Conservation (phyloP, 192 early-diverging fungal genomes). For the Cladochytrium replicatum region DNA sequence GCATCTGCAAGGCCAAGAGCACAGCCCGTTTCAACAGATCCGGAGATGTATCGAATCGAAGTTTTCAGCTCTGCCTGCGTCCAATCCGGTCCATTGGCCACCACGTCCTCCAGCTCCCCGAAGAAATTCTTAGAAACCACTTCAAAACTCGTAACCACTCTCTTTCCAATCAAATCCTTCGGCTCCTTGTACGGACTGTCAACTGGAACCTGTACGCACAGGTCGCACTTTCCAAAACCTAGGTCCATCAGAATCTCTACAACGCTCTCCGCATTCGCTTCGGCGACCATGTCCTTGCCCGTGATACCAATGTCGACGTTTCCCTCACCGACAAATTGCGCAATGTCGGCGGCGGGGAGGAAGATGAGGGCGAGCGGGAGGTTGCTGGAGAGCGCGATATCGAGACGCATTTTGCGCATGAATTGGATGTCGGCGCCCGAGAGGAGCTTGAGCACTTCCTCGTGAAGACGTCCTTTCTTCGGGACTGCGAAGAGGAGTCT, state of each 20-base stretch:
- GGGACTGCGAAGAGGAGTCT: conserved; percentile 84
- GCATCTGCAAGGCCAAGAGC: conserved; percentile 93
- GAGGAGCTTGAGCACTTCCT: conserved; percentile 74
- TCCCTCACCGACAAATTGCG: conserved; percentile 89
- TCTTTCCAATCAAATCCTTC: conserved; percentile 74
- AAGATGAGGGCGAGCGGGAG: conserved; percentile 91
- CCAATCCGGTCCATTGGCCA: too few relatives aligned
- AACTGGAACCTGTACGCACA: conserved; percentile 86
- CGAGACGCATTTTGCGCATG: conserved; percentile 85
- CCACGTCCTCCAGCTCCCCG: too few relatives aligned
- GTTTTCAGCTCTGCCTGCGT: conserved; percentile 42
- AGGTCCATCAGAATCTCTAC: conserved; percentile 51
- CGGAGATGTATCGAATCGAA: conserved; percentile 75
- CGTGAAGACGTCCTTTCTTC: conserved; percentile 95
- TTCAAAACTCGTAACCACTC: conserved; percentile 89
- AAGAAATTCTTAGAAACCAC: too few relatives aligned
- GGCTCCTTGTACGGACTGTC: conserved; percentile 32
- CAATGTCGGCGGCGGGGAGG: conserved; percentile 90
- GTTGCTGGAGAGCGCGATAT: conserved; percentile 93
- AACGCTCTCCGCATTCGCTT: conserved; percentile 59
- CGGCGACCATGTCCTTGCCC: conserved; percentile 90
- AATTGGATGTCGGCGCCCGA: conserved; percentile 91
- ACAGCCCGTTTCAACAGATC: conserved; percentile 93
- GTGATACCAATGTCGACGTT: conserved; percentile 96
- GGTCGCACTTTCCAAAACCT: conserved; percentile 88